Base-by-base conservation (phyloP, 2,329 filamentous ascomycete genomes). In the Decorospora gaudefroyi region DNA sequence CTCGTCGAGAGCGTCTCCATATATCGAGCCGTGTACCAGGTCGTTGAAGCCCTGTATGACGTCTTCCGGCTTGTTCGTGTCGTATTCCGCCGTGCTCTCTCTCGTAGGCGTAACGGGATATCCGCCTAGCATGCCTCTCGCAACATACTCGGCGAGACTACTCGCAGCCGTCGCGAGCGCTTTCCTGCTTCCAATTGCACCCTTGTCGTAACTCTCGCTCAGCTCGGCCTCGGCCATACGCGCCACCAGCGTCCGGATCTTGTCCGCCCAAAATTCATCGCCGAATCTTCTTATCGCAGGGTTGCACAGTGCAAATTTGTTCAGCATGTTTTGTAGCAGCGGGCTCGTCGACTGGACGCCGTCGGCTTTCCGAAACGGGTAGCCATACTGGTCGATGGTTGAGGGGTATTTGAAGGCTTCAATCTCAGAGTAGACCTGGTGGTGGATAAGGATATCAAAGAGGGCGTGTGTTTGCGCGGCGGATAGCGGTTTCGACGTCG, bases 151-250 rank as follows among this genome's bases (percentile, higher is more conserved):
- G 40, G 88, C 76, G 43, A 91, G 68, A 5, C 82, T 81, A 23
- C 85, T 86, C 7, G 84, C 78, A 0, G 85, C 87, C 5, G 88
- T 89, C 0, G 87, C 82, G 34, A 92, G 71, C 13, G 85, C 87
- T 72, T 90, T 90, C 37, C 88, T 77, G 46, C 84, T 83, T 0
- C 88, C 88, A 54, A 92, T 71, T 0, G 82, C 77, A 10, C 86
- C 87, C 68, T 90, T 90, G 66, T 92, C 88, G 61, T 90, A 92
- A 64, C 86, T 90, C 67, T 92, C 88, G 1, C 86, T 90, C 21
- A 92, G 73, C 36, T 88, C 82, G 2, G 83, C 86, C 21, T 83
- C 78, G 6, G 78, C 83, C 40, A 92, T 55, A 36, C 65, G 65
- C 35, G 57, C 59, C 4, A 72, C 57, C 28, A 72, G 52, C 10